phyloP scores from a whole-genome alignment of 306 rosid genomes.

The Carpinus viminea region DNA sequence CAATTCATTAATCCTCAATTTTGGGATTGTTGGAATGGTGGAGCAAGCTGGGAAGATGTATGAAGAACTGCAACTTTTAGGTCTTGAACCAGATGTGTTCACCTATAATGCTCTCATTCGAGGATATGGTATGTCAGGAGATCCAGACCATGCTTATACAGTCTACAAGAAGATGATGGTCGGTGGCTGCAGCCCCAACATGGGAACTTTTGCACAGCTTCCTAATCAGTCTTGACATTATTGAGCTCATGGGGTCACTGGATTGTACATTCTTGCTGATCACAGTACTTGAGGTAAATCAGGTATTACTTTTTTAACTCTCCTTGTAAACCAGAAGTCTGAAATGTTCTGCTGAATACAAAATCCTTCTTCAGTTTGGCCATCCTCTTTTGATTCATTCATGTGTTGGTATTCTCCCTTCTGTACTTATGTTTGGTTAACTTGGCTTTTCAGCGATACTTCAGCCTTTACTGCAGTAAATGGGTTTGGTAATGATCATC shows the following conservation, averaged over 20 bases:
- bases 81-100: conserved; percentile 88
- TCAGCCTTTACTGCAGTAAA: background rate
- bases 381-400: background rate
- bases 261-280: conserved; percentile 20
- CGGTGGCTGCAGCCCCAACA: conserved; percentile 80
- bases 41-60: conserved; percentile 73
- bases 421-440: background rate
- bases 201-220: conserved; percentile 76
- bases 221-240: conserved; percentile 61
- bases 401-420: background rate
- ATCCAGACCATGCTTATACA: conserved; percentile 71
- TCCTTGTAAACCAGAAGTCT: background rate
- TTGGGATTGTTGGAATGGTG: conserved; percentile 82
- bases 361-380: background rate
- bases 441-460: background rate
- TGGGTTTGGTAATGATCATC: background rate
- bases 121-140: conserved; percentile 67
- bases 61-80: conserved; percentile 67
- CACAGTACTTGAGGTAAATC: conserved; percentile 23
- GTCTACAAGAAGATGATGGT: conserved; percentile 87
- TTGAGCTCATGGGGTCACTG: conserved; percentile 11
- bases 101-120: conserved; percentile 95
- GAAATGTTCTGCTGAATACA: background rate
- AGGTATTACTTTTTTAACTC: conserved; percentile 21
- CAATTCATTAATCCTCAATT: conserved; percentile 74